Conservation (phyloP, 2,329 filamentous ascomycete species). For the Colletotrichum caudatum region DNA sequence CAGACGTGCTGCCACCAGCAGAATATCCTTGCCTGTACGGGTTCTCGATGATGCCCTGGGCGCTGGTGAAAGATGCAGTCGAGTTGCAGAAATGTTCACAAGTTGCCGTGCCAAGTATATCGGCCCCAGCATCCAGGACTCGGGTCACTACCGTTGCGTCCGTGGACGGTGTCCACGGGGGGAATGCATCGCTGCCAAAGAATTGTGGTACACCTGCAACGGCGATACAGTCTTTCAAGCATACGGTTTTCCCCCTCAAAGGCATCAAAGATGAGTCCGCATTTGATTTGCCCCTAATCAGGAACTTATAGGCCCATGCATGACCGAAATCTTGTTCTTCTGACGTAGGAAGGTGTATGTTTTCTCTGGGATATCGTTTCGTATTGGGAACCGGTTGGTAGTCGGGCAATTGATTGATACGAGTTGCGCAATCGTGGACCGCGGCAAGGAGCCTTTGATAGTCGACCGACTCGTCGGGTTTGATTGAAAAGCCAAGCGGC, state of each 20-base stretch:
- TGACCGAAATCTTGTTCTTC: slow-evolving; percentile 60
- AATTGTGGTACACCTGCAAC: slow-evolving; percentile 66
- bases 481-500: slow-evolving; percentile 53
- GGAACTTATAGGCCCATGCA: slow-evolving; percentile 64
- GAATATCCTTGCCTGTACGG: slow-evolving; percentile 59
- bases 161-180: slow-evolving; percentile 62
- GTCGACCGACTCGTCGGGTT: slow-evolving; percentile 54
- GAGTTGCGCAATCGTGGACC: slow-evolving; percentile 63
- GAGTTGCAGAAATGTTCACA: slow-evolving; percentile 68
- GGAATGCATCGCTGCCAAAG: slow-evolving; percentile 63
- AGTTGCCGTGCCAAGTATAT: slow-evolving; percentile 62
- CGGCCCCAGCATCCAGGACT: slow-evolving; percentile 61
- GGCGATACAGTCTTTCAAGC: slow-evolving; percentile 67
- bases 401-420: slow-evolving; percentile 58
- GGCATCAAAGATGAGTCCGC: slow-evolving; percentile 16
- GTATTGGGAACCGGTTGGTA: slow-evolving; percentile 58
- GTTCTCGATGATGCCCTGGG: slow-evolving; percentile 61
- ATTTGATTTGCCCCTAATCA: slow-evolving; percentile 50
- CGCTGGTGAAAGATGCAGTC: slow-evolving; percentile 60
- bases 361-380: slow-evolving; percentile 58
- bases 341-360: slow-evolving; percentile 54
- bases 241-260: slow-evolving; percentile 60
- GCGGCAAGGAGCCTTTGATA: slow-evolving; percentile 63
- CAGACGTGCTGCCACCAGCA: slow-evolving; percentile 62
- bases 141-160: slow-evolving; percentile 67